A percentile compares a stretch with the other conserved stretches of the same genome.
phyloP scores from a whole-genome alignment of 1,284 basidiomycete species.

The Moesziomyces antarcticus region DNA sequence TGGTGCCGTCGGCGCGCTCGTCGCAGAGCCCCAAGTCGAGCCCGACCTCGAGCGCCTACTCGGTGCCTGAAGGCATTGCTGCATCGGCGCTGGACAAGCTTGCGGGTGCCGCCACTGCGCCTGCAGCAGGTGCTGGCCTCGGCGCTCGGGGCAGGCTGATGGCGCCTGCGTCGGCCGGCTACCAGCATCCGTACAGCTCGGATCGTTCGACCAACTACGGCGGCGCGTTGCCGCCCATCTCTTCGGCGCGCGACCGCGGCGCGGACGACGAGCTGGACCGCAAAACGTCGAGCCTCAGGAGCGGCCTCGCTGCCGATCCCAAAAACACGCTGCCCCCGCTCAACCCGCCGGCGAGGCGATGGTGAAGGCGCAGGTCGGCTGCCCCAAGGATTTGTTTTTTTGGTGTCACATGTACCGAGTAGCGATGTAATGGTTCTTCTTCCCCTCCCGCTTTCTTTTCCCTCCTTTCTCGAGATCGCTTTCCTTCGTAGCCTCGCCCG shows the following conservation, averaged over 20 bases:
- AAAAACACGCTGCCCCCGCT: slow-evolving; percentile 44
- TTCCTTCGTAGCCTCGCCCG: too few species aligned
- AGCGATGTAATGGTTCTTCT: not conserved
- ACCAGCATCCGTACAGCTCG: slow-evolving; percentile 51
- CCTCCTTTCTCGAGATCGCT: not conserved
- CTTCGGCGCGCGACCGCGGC: slow-evolving; percentile 30
- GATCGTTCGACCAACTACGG: slow-evolving; percentile 48
- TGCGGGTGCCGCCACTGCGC: slow-evolving; percentile 15
- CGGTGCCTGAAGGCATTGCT: slow-evolving; percentile 37
- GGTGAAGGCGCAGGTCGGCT: slow-evolving; percentile 4
- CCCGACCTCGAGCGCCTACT: slow-evolving; percentile 43
- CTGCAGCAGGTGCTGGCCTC: slow-evolving; percentile 13
- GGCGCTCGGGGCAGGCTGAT: slow-evolving; percentile 34
- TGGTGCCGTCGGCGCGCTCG: slow-evolving; percentile 37
- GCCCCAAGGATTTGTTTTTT: slow-evolving; percentile 1
- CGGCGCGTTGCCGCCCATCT: slow-evolving; percentile 42
- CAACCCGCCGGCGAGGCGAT: slow-evolving; percentile 26
- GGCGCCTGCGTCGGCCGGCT: slow-evolving; percentile 18
- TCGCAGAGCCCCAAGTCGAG: slow-evolving; percentile 53
- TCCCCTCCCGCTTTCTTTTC: not conserved
- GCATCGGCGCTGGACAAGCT: slow-evolving; percentile 44
- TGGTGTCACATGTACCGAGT: slow-evolving; percentile 1
- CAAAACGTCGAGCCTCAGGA: slow-evolving; percentile 33
- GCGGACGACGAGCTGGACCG: slow-evolving; percentile 39
- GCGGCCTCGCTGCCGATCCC: slow-evolving; percentile 22